Base-by-base conservation (phyloP, 192 early-diverging fungal genomes). In the Backusella circina region DNA sequence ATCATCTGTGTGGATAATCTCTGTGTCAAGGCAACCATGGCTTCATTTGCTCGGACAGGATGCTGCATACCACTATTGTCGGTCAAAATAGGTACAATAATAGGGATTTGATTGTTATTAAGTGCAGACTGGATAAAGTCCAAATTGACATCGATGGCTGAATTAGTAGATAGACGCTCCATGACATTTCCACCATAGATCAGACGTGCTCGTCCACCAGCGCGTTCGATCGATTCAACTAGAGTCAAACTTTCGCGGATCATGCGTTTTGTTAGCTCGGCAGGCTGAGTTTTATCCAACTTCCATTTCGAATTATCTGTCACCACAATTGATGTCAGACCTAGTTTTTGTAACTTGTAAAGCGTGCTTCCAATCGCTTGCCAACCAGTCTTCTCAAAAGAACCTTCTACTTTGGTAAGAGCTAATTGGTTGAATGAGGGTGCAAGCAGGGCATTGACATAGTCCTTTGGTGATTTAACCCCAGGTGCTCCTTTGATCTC, bases 141-240 rank as follows among this genome's bases (percentile, higher is more conserved):
- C 8, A 74, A 47, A 77, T 77, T 38, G 13, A 77, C 51, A 2
- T 73, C 51, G 0, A 71, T 47, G 12, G 44, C 67, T 9, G 57
- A 18, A 7, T 13, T 28, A 12, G 21, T 26, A 2, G 37, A 26
- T 32, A 31, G 18, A 30, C 61, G 65, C 7, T 82, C 79, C 75
- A 94, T 90, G 33, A 95, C 80, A 65, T 47, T 23, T 38, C 85
- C 89, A 54, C 87, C 89, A 76, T 91, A 91, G 10, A 95, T 78
- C 0, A 92, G 86, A 50, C 89, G 84, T 5, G 93, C 91, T 5
- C 85, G 78, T 28, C 93, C 95, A 26, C 93, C 93, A 38, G 87
- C 86, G 8, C 75, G 77, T 71, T 96, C 94, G 50, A 97, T 90
- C 6, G 87, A 86, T 44, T 96, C 91, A 0, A 89, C 86, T 3